These are phyloP conservation scores for Austroboletus sp. DNA, from an alignment of 1,284 basidiomycete genomes.

Conservation along the genomic window DNA sequence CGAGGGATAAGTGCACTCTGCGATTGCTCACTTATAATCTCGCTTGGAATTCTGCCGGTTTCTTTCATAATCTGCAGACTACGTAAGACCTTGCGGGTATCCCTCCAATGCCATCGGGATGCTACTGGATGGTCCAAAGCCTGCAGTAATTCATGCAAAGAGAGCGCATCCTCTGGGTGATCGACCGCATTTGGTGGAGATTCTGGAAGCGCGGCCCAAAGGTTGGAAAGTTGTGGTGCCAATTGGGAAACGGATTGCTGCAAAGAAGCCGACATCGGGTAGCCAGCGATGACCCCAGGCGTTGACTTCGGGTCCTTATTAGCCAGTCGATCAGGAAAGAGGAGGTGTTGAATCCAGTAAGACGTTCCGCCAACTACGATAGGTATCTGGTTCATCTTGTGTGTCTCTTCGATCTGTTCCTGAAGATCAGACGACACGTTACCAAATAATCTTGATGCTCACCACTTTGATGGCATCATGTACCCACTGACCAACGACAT, in stretches of 20 bases:
- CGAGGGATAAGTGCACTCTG: conserved; percentile 41
- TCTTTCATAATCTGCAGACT: conserved; percentile 78
- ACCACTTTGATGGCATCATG: conserved; percentile 66
- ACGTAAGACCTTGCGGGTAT: conserved; percentile 84
- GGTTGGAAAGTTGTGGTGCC: conserved; percentile 40
- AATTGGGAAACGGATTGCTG: conserved; percentile 39
- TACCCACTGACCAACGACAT: conserved; percentile 83
- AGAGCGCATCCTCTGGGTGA: conserved; percentile 51
- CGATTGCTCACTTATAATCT: conserved; percentile 63
- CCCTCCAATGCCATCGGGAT: conserved; percentile 89
- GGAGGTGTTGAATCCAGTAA: conserved; percentile 94
- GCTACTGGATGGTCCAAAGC: conserved; percentile 74
- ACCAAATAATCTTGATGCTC: conserved; percentile 27
- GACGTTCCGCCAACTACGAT: conserved; percentile 93
- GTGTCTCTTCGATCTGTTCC: conserved; percentile 63
- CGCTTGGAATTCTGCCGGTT: conserved; percentile 60
- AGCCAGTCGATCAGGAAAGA: conserved; percentile 68
- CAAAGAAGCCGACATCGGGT: conserved; percentile 25
- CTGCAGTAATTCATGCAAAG: conserved; percentile 63
- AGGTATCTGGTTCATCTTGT: conserved; percentile 59
- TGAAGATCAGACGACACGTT: background rate
- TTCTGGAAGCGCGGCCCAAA: conserved; percentile 52
- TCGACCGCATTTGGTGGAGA: conserved; percentile 45
- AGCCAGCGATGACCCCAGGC: background rate
- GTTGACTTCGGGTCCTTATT: conserved; percentile 12